A percentile compares a stretch with the other conserved stretches of the same genome.
These are phyloP conservation scores for Fusarium sp. DNA, from an alignment of 2,329 filamentous ascomycete species.

Conservation along the genomic window DNA sequence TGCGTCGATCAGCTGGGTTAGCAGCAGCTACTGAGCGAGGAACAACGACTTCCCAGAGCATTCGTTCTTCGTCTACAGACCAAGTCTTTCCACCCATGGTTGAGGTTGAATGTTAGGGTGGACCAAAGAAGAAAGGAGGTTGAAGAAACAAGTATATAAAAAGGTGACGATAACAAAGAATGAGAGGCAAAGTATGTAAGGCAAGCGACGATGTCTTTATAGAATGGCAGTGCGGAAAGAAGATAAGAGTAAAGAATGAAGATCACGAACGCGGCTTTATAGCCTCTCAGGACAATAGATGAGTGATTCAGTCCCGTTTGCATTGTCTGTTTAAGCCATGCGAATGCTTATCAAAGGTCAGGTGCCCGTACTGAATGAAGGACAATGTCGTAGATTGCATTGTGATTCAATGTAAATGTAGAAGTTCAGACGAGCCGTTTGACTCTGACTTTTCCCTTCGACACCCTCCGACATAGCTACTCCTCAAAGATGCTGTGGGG, in stretches of 20 bases:
- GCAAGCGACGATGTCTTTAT: neutral
- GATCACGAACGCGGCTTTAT: slow-evolving; percentile 26
- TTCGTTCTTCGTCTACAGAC: slow-evolving; percentile 56
- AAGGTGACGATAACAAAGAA: neutral
- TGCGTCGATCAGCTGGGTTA: slow-evolving; percentile 17
- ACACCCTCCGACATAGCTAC: slow-evolving; percentile 13
- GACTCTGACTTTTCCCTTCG: neutral
- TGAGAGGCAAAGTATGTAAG: slow-evolving; percentile 6
- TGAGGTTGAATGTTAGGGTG: neutral
- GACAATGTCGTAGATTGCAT: slow-evolving; percentile 1
- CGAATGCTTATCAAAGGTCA: slow-evolving; percentile 8
- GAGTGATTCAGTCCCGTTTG: slow-evolving; percentile 39
- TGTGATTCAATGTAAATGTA: slow-evolving; percentile 26
- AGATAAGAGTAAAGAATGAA: slow-evolving; percentile 3
- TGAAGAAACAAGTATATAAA: neutral
- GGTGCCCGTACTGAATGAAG: slow-evolving; percentile 3
- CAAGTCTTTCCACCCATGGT: slow-evolving; percentile 62
- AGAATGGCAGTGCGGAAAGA: neutral
- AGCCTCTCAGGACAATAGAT: slow-evolving; percentile 10
- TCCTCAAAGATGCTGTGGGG: slow-evolving; percentile 59
- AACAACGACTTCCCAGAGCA: slow-evolving; percentile 57
- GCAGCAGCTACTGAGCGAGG: slow-evolving; percentile 48
- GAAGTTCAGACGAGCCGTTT: slow-evolving; percentile 8
- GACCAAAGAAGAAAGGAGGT: neutral
- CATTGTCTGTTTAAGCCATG: slow-evolving; percentile 2